These are phyloP conservation scores for Penicillium psychrofluorescens DNA, from an alignment of 495 filamentous ascomycete genomes.

Conservation along the genomic window DNA sequence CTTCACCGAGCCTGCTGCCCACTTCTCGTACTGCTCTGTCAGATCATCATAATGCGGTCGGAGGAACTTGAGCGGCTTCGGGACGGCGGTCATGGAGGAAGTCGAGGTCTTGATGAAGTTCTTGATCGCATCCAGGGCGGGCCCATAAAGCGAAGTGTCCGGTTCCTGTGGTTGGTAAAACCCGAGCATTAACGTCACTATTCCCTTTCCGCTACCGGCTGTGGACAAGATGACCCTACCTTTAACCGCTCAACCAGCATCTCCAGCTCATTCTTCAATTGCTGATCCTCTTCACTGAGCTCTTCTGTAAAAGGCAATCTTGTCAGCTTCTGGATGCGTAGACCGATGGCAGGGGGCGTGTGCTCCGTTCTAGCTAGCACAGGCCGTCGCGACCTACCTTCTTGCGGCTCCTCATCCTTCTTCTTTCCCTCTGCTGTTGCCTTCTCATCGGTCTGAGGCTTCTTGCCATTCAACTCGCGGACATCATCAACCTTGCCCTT, in stretches of 20 bases:
- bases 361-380: slow-evolving; percentile 2
- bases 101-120: slow-evolving; percentile 97
- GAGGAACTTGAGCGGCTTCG: slow-evolving; percentile 96
- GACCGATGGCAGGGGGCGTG: slow-evolving; percentile 1
- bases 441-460: slow-evolving; percentile 61
- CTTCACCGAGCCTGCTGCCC: slow-evolving; percentile 78
- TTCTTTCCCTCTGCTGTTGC: slow-evolving; percentile 64
- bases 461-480: slow-evolving; percentile 52
- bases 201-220: neutral
- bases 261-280: slow-evolving; percentile 95
- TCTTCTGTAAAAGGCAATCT: slow-evolving; percentile 53
- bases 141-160: slow-evolving; percentile 80
- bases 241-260: slow-evolving; percentile 95
- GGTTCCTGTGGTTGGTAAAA: slow-evolving; percentile 54
- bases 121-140: slow-evolving; percentile 91
- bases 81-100: slow-evolving; percentile 97
- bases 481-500: slow-evolving; percentile 79
- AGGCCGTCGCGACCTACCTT: slow-evolving; percentile 36
- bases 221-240: slow-evolving; percentile 41
- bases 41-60: slow-evolving; percentile 89
- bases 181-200: slow-evolving; percentile 21
- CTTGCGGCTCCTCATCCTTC: slow-evolving; percentile 56
- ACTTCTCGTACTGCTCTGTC: slow-evolving; percentile 78
- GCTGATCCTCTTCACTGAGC: slow-evolving; percentile 94
- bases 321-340: slow-evolving; percentile 3